A percentile compares a stretch with the other conserved stretches of the same genome.
phyloP scores from a whole-genome alignment of 2,329 filamentous ascomycete genomes.

The Emergomyces pasteurianus region DNA sequence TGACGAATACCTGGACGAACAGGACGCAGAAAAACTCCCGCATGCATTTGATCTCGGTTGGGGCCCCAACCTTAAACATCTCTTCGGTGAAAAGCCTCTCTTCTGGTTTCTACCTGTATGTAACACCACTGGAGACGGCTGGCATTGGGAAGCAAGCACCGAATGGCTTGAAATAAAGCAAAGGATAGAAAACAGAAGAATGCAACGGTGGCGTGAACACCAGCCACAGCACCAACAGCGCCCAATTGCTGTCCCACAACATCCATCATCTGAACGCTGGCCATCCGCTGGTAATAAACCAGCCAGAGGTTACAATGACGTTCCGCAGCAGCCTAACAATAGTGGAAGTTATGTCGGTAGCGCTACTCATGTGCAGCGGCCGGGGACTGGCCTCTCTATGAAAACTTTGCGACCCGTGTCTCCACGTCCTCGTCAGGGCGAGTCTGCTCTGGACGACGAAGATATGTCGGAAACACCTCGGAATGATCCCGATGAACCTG shows the following conservation, averaged over 20 bases:
- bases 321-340: neutral
- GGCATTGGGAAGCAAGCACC: conserved; percentile 79
- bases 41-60: conserved; percentile 89
- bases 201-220: conserved; percentile 19
- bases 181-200: conserved; percentile 35
- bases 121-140: conserved; percentile 84
- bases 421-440: conserved; percentile 23
- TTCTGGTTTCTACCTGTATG: conserved; percentile 72
- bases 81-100: conserved; percentile 62
- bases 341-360: neutral
- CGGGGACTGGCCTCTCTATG: conserved; percentile 32
- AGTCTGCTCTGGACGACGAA: conserved; percentile 24
- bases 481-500: conserved; percentile 3
- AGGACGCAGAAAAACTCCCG: conserved; percentile 75
- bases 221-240: conserved; percentile 22
- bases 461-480: neutral
- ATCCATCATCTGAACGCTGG: conserved; percentile 19
- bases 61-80: conserved; percentile 63
- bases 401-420: conserved; percentile 30
- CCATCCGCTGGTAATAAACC: neutral
- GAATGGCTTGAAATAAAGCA: conserved; percentile 66
- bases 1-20: conserved; percentile 73
- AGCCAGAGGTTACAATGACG: neutral
- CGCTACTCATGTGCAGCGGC: conserved; percentile 15
- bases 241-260: conserved; percentile 5